phyloP scores from a whole-genome alignment of 108 stramenopile genomes.

The Cyclostephanos tholiformis region DNA sequence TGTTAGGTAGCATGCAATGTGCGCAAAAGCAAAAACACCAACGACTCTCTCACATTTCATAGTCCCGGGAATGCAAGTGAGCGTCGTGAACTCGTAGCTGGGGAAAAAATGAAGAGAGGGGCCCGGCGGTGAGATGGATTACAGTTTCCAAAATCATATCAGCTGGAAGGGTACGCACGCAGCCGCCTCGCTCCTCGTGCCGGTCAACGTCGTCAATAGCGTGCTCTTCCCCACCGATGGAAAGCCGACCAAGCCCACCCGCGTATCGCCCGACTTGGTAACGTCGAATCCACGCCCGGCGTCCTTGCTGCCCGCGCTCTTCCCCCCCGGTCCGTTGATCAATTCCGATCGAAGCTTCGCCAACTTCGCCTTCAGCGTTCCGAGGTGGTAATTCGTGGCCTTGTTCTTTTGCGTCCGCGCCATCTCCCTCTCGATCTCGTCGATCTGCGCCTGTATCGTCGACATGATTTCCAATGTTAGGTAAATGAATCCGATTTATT shows the following conservation, averaged over 20 bases:
- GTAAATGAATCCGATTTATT: no score
- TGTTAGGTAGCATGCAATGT: no score
- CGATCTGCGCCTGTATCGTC: conserved; percentile 24
- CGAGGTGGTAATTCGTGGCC: conserved; percentile 87
- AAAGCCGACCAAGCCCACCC: conserved; percentile 98
- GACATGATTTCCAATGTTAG: no score
- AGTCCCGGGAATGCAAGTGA: conserved; percentile 98
- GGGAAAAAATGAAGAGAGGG: no score
- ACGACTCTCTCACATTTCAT: conserved; percentile 92
- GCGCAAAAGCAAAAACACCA: no score
- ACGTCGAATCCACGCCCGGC: conserved; percentile 98
- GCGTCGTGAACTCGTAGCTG: conserved; percentile 99
- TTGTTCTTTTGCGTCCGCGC: conserved; percentile 91
- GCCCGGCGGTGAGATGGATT: no score
- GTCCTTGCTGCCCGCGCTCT: conserved; percentile 90
- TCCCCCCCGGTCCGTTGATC: conserved; percentile 81
- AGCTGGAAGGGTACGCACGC: no score
- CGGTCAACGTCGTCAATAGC: conserved; percentile 93
- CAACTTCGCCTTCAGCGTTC: conserved; percentile 98
- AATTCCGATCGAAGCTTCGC: conserved; percentile 87
- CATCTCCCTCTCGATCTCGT: conserved; percentile 93
- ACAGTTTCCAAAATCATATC: no score
- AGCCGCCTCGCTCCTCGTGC: conserved; percentile 92
- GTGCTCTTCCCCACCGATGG: conserved; percentile 98
- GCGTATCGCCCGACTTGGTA: conserved; percentile 93